Percentiles rank a stretch among this genome's conserved stretches.
phyloP scores from a whole-genome alignment of 1,284 basidiomycete species.

The Boletus sp. region DNA sequence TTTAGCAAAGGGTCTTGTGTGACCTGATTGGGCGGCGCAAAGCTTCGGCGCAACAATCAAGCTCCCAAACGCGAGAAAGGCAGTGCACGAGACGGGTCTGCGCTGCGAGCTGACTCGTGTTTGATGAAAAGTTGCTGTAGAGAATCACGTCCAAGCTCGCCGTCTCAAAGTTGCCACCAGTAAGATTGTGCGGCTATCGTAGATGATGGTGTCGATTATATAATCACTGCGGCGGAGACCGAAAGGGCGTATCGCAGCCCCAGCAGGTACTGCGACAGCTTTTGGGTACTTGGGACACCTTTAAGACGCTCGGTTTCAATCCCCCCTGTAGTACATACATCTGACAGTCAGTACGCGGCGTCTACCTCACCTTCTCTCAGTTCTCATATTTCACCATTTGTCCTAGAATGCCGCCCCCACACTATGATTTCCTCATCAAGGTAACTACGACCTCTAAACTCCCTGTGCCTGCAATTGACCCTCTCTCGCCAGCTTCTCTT shows the following conservation, averaged over 20 bases:
- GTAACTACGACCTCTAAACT: slow-evolving; percentile 34
- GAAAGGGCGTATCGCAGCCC: slow-evolving; percentile 1
- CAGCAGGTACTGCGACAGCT: background rate
- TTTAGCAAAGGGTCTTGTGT: background rate
- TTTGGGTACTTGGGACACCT: background rate
- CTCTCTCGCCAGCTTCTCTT: slow-evolving; percentile 68
- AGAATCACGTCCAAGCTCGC: slow-evolving; percentile 2
- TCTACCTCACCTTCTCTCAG: too few species aligned
- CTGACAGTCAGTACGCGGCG: background rate
- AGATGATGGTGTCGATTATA: slow-evolving; percentile 2
- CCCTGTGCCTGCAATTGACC: background rate
- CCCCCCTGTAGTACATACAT: background rate
- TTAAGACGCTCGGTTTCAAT: background rate
- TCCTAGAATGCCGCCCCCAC: slow-evolving; percentile 69
- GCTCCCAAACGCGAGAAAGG: slow-evolving; percentile 1
- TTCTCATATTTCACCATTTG: background rate
- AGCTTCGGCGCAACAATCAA: background rate
- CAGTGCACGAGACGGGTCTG: background rate
- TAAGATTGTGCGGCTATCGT: too few species aligned
- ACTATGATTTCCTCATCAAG: slow-evolving; percentile 94
- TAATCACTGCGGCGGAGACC: slow-evolving; percentile 28
- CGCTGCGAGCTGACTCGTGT: background rate
- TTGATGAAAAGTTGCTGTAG: slow-evolving; percentile 1
- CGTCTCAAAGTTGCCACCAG: too few species aligned
- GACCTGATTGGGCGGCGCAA: background rate